Conservation (phyloP, 805 yeast species). For the Wickerhamiella qilinensis region DNA sequence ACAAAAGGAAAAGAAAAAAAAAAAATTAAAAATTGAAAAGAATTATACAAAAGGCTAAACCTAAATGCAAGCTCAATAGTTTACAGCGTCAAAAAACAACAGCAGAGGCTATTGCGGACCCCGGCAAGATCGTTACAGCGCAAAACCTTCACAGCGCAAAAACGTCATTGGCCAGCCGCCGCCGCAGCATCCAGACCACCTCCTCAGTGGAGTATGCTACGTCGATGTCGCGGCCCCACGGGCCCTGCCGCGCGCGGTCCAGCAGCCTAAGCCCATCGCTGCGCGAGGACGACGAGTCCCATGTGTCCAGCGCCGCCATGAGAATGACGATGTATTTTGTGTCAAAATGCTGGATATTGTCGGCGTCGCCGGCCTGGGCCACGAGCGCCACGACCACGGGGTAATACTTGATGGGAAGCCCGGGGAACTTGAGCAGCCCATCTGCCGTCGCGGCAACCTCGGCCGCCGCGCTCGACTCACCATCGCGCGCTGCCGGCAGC, state of each 20-base stretch:
- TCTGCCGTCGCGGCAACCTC: constrained; percentile 1
- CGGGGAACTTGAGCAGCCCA: constrained; percentile 7
- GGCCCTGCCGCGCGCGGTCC: neutral
- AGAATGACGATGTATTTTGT: neutral
- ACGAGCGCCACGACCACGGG: constrained; percentile 12
- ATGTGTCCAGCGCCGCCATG: constrained; percentile 4
- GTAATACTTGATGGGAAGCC: constrained; percentile 7
- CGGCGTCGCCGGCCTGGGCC: constrained; percentile 7
- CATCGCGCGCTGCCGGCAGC: neutral
- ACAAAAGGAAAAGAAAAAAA: too few relatives aligned
- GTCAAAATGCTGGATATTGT: neutral
- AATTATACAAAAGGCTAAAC: too few relatives aligned
- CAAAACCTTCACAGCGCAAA: too few relatives aligned
- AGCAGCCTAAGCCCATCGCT: constrained; percentile 4
- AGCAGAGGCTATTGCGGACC: too few relatives aligned
- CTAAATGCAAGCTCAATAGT: too few relatives aligned
- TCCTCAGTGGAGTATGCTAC: constrained; percentile 2
- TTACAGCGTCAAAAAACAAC: too few relatives aligned
- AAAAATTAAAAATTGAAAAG: too few relatives aligned
- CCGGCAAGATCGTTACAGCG: too few relatives aligned
- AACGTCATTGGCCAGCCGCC: constrained; percentile 5
- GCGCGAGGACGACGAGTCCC: constrained; percentile 1
- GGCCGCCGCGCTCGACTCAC: constrained; percentile 2
- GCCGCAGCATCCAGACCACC: constrained; percentile 7
- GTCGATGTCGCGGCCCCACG: constrained; percentile 5